Conservation (phyloP, 2,329 filamentous ascomycete genomes). For the Fusarium beomiforme region DNA sequence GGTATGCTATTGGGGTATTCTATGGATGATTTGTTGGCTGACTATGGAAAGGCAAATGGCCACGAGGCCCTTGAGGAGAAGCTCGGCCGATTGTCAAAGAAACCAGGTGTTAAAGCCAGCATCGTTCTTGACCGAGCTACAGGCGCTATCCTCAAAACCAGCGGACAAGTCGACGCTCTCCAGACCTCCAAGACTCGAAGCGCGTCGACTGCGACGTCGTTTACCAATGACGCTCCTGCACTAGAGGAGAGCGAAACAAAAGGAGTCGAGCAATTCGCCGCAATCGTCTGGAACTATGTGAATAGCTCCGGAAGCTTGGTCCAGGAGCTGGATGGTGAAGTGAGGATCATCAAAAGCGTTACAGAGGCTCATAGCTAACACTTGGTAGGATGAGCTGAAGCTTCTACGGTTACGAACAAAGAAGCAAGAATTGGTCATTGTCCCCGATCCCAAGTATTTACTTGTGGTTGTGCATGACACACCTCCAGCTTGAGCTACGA, state of each 20-base stretch:
- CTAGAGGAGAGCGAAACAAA: conserved; percentile 61
- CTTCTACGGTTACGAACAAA: conserved; percentile 81
- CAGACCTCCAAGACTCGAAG: conserved; percentile 51
- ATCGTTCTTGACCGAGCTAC: conserved; percentile 77
- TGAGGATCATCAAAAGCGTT: conserved; percentile 46
- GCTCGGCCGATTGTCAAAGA: conserved; percentile 77
- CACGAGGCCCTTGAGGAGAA: conserved; percentile 72
- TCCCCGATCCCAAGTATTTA: conserved; percentile 82
- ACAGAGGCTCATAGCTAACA: conserved; percentile 35
- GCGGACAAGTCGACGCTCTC: conserved; percentile 72
- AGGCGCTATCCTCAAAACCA: conserved; percentile 79
- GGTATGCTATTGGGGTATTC: conserved; percentile 22
- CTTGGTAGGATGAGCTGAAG: conserved; percentile 75
- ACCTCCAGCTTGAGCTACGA: conserved; percentile 66
- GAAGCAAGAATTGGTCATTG: conserved; percentile 85
- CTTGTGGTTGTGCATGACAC: conserved; percentile 85
- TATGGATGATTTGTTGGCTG: not conserved
- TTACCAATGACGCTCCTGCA: conserved; percentile 56
- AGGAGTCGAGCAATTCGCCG: conserved; percentile 77
- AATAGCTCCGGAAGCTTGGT: conserved; percentile 74
- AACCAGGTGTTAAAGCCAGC: conserved; percentile 81
- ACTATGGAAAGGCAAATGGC: conserved; percentile 51
- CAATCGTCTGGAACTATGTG: conserved; percentile 80
- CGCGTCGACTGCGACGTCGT: conserved; percentile 53
- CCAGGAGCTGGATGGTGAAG: conserved; percentile 77